Conservation (phyloP, 371 early-diverging fungal species). For the Rhizopus stolonifer region DNA sequence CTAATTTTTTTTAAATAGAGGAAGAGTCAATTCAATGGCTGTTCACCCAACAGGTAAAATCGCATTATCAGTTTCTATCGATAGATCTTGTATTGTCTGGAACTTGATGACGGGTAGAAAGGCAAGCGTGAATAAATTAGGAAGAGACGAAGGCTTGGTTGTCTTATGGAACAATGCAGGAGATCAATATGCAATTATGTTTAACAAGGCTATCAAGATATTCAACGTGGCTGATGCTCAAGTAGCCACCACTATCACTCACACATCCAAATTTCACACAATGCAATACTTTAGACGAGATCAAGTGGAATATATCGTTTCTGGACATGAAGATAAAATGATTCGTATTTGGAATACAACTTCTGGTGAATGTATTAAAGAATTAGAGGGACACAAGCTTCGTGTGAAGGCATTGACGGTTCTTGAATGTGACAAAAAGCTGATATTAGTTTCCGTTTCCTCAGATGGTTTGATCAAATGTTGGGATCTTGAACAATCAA, state of each 20-base stretch:
- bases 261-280: conserved; percentile 48
- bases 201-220: conserved; percentile 68
- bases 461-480: conserved; percentile 73
- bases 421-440: conserved; percentile 30
- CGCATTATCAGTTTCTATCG: conserved; percentile 78
- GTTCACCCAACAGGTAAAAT: conserved; percentile 94
- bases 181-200: conserved; percentile 74
- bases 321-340: conserved; percentile 74
- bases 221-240: conserved; percentile 67
- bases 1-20: conserved; percentile 25
- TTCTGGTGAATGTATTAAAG: conserved; percentile 56
- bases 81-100: conserved; percentile 87
- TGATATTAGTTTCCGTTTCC: conserved; percentile 61
- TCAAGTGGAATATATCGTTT: conserved; percentile 60
- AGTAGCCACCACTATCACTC: conserved; percentile 48
- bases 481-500: conserved; percentile 61
- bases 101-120: conserved; percentile 85
- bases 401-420: conserved; percentile 47
- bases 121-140: conserved; percentile 67
- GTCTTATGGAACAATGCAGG: conserved; percentile 80
- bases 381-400: conserved; percentile 60
- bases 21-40: conserved; percentile 71
- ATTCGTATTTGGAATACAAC: conserved; percentile 63
- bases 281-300: conserved; percentile 47
- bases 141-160: conserved; percentile 57